These are phyloP conservation scores for Saccharomyces jurei DNA, from an alignment of 805 yeast genomes.

Conservation along the genomic window DNA sequence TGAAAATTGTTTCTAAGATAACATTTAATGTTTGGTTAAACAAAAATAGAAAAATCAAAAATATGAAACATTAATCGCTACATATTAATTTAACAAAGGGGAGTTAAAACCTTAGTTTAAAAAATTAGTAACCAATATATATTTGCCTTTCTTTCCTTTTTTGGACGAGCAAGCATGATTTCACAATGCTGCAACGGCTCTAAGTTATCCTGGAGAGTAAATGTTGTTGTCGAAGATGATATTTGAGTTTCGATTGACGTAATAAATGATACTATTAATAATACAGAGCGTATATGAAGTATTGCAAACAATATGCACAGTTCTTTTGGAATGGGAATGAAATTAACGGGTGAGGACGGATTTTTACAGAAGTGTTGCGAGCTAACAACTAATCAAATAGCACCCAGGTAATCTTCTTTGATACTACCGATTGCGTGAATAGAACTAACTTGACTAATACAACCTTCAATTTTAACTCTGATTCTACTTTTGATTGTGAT, in stretches of 20 bases:
- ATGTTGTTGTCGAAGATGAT: neutral
- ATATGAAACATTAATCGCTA: neutral
- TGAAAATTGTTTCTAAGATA: neutral
- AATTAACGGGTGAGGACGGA: neutral
- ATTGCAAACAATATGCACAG: neutral
- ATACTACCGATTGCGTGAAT: conserved; percentile 96
- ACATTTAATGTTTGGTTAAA: neutral
- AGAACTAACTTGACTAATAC: conserved; percentile 93
- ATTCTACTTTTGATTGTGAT: conserved; percentile 91
- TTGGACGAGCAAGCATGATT: neutral
- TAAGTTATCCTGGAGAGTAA: neutral
- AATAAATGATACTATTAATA: neutral
- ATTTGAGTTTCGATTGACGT: neutral
- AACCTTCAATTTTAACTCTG: conserved; percentile 92
- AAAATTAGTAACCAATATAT: neutral
- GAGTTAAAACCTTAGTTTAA: neutral
- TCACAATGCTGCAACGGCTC: neutral
- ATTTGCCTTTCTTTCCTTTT: neutral
- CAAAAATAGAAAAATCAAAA: no score
- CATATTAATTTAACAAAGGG: neutral
- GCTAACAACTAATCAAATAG: conserved; percentile 30
- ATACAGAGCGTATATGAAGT: neutral
- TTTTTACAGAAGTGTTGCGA: neutral
- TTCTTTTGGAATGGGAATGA: neutral
- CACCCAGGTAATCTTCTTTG: conserved; percentile 95